Percentiles rank a stretch among this genome's conserved stretches.
Evolutionary conservation across 1,284 basidiomycete genomes (phyloP).

Genomic region (Ceratobasidium sp.): DNA sequence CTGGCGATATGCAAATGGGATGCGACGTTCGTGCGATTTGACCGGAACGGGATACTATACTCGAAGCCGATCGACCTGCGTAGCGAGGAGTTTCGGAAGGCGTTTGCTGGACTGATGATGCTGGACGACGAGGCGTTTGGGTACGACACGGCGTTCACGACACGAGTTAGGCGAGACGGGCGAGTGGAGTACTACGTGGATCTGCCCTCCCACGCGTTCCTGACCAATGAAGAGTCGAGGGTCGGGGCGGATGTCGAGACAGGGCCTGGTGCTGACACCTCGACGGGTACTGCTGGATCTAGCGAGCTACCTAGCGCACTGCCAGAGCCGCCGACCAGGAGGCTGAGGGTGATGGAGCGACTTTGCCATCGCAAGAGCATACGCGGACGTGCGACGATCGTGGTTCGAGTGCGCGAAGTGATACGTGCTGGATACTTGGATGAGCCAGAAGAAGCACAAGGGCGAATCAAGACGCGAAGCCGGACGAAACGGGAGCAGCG

Average conservation of each 20-base stretch:
- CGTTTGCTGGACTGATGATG: conserved; percentile 9
- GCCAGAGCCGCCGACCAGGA: background rate
- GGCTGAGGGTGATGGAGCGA: conserved; percentile 17
- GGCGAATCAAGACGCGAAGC: background rate
- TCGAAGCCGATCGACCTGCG: conserved; percentile 2
- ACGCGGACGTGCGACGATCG: conserved; percentile 20
- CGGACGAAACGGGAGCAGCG: background rate
- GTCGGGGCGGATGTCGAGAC: background rate
- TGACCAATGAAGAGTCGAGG: too few species aligned
- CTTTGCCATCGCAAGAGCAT: conserved; percentile 27
- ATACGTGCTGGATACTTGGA: background rate
- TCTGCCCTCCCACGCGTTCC: background rate
- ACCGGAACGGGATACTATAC: conserved; percentile 15
- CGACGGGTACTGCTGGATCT: background rate
- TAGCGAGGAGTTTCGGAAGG: background rate
- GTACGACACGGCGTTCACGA: conserved; percentile 6
- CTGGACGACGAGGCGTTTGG: background rate
- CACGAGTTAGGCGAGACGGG: background rate
- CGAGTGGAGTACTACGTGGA: conserved; percentile 26
- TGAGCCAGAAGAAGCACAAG: background rate
- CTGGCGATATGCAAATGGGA: background rate
- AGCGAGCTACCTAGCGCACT: background rate
- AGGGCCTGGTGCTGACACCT: background rate
- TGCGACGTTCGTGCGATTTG: conserved; percentile 23
- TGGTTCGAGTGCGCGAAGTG: conserved; percentile 4